Evolutionary conservation across 75 land plant species (phyloP).

Genomic region (Sequoia sempervirens): DNA sequence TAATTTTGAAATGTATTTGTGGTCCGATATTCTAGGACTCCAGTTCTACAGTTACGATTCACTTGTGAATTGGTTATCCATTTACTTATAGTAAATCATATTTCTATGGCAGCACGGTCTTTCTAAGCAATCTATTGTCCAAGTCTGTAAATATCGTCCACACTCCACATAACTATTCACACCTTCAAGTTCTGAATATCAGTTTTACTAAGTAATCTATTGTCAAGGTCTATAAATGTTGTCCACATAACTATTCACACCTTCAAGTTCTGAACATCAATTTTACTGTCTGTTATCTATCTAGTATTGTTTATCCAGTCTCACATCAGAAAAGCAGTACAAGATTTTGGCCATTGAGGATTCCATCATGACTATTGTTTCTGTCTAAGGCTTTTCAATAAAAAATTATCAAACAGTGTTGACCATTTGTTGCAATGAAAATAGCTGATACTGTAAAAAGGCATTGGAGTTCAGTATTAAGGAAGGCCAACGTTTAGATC

Average conservation of each 20-base stretch:
- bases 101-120: background rate
- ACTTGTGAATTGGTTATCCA: background rate
- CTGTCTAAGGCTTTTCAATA: background rate
- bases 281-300: background rate
- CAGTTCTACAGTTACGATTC: background rate
- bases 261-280: background rate
- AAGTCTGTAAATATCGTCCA: background rate
- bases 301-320: background rate
- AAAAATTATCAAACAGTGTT: background rate
- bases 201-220: background rate
- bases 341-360: background rate
- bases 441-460: background rate
- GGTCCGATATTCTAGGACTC: background rate
- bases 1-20: slow-evolving; percentile 5
- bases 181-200: background rate
- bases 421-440: background rate
- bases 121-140: background rate
- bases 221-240: background rate
- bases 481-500: background rate
- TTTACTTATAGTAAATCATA: background rate
- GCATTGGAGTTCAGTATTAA: background rate
- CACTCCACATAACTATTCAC: background rate
- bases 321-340: background rate
- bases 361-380: background rate
- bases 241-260: background rate